Evolutionary conservation across 495 filamentous ascomycete genomes (phyloP).

Genomic region (Immersiella caudata): DNA sequence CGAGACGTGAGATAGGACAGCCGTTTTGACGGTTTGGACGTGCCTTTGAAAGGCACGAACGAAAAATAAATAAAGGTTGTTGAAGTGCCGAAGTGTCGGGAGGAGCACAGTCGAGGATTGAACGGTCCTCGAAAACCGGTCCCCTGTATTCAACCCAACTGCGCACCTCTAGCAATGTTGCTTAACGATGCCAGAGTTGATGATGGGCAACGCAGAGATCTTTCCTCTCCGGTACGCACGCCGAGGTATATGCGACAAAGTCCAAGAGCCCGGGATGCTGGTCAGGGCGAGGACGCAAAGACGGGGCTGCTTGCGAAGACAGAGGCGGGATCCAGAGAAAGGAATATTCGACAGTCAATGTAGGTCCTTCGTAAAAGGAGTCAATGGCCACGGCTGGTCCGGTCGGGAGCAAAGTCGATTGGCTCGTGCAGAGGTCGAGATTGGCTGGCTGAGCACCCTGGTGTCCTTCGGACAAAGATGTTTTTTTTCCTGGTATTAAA

Average conservation of each 20-base stretch:
- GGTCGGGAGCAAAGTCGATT: constrained; percentile 29
- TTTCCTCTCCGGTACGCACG: neutral
- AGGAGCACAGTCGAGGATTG: constrained; percentile 4
- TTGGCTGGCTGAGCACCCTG: constrained; percentile 22
- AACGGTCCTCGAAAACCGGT: neutral
- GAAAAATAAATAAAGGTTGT: constrained; percentile 28
- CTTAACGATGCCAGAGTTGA: neutral
- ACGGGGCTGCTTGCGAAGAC: constrained; percentile 16
- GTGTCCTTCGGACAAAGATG: constrained; percentile 29
- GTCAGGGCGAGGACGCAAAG: constrained; percentile 5
- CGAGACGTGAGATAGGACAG: constrained; percentile 65
- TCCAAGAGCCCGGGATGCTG: neutral
- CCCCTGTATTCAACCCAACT: neutral
- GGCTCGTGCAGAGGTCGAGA: constrained; percentile 21
- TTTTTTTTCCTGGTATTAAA: constrained; percentile 32
- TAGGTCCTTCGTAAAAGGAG: constrained; percentile 15
- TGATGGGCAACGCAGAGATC: neutral
- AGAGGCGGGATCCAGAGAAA: constrained; percentile 31
- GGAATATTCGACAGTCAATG: constrained; percentile 31
- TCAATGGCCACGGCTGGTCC: constrained; percentile 15
- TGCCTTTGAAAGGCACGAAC: constrained; percentile 56
- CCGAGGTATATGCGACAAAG: constrained; percentile 4
- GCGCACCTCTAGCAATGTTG: neutral
- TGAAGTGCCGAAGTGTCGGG: constrained; percentile 14
- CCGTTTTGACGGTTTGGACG: constrained; percentile 67